A percentile compares a stretch with the other conserved stretches of the same genome.
phyloP scores from a whole-genome alignment of 2,329 filamentous ascomycete species.

The Diaporthe nobilis region DNA sequence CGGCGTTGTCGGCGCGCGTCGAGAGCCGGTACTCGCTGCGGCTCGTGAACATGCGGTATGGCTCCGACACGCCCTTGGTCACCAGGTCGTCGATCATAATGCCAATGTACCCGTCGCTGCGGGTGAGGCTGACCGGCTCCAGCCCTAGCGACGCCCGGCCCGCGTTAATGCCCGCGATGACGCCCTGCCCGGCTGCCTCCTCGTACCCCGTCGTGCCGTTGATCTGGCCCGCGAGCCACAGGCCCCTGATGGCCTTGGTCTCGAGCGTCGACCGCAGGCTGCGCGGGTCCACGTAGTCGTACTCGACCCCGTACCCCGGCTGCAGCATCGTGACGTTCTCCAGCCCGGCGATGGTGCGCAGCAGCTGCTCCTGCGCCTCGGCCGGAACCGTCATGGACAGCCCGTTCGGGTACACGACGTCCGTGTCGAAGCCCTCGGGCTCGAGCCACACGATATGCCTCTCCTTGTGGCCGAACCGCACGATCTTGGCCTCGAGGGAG shows the following conservation, averaged over 20 bases:
- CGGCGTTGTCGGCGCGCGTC: constrained; percentile 93
- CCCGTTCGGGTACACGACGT: constrained; percentile 95
- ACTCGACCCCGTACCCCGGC: constrained; percentile 96
- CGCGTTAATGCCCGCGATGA: constrained; percentile 94
- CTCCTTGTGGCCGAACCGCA: constrained; percentile 85
- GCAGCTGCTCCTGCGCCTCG: constrained; percentile 85
- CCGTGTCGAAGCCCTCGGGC: constrained; percentile 91
- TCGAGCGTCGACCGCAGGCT: constrained; percentile 90
- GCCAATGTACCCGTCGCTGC: constrained; percentile 95
- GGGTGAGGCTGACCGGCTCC: constrained; percentile 76
- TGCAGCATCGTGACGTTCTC: constrained; percentile 94
- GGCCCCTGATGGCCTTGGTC: constrained; percentile 89
- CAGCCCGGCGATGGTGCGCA: constrained; percentile 90
- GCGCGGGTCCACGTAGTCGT: constrained; percentile 97
- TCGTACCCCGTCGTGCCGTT: constrained; percentile 99
- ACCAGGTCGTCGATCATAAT: constrained; percentile 99
- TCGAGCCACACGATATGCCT: constrained; percentile 96
- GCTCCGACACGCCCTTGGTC: constrained; percentile 96
- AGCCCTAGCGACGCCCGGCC: constrained; percentile 82
- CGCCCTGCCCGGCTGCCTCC: constrained; percentile 93
- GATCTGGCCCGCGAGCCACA: constrained; percentile 96
- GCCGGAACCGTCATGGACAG: constrained; percentile 96
- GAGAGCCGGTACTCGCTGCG: constrained; percentile 96
- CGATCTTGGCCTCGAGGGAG: constrained; percentile 93
- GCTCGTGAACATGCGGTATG: constrained; percentile 98